These are phyloP conservation scores for Colletotrichum eleusines DNA, from an alignment of 2,329 filamentous ascomycete species.

Conservation along the genomic window DNA sequence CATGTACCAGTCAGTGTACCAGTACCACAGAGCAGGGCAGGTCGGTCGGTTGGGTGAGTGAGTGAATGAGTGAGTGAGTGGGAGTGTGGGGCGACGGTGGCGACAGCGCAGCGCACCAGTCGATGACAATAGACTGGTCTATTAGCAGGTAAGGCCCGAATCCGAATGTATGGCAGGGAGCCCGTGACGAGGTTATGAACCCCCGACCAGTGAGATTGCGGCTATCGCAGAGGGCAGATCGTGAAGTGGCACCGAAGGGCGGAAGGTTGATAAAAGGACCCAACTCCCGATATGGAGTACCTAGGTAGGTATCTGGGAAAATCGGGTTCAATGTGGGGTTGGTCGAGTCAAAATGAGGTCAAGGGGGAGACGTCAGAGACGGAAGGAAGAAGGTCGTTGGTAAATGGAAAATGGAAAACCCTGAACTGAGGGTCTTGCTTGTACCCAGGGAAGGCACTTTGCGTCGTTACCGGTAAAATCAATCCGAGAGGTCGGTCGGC, in stretches of 20 bases:
- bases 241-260: conserved; percentile 30
- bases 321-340: conserved; percentile 22
- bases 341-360: conserved; percentile 3
- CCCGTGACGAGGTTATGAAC: conserved; percentile 17
- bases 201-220: conserved; percentile 31
- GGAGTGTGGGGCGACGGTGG: conserved; percentile 20
- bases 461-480: neutral
- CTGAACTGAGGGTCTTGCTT: neutral
- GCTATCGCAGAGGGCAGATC: conserved; percentile 23
- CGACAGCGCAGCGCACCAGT: conserved; percentile 22
- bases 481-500: neutral
- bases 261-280: conserved; percentile 33
- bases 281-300: conserved; percentile 3
- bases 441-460: neutral
- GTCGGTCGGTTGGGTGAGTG: neutral
- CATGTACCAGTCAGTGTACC: neutral
- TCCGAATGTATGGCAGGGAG: conserved; percentile 34
- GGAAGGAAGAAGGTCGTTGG: neutral
- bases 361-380: conserved; percentile 2
- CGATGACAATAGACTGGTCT: conserved; percentile 19
- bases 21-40: conserved; percentile 4
- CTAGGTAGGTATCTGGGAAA: conserved; percentile 4
- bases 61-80: neutral
- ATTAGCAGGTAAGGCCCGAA: conserved; percentile 18
- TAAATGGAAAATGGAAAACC: neutral